phyloP scores from a whole-genome alignment of 1,284 basidiomycete genomes.

The Ustilago hordei region DNA sequence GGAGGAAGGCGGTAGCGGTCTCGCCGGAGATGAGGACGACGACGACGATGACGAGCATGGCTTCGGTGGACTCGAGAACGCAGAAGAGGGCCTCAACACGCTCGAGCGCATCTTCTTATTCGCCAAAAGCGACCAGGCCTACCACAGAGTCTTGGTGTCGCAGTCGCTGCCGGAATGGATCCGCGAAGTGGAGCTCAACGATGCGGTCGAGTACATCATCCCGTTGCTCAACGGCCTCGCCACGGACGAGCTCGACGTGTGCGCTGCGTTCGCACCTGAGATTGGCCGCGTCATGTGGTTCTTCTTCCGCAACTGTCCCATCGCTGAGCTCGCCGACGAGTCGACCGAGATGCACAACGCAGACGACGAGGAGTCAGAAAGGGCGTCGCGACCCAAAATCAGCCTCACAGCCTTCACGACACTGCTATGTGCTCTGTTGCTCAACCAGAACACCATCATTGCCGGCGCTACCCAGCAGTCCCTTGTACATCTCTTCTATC shows the following conservation, averaged over 20 bases:
- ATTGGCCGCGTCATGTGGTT: conserved; percentile 90
- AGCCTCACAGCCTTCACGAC: conserved; percentile 89
- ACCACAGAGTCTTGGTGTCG: conserved; percentile 83
- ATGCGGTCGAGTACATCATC: conserved; percentile 93
- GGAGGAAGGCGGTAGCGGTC: conserved; percentile 17
- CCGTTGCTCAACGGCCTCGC: conserved; percentile 88
- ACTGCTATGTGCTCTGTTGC: conserved; percentile 85
- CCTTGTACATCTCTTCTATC: conserved; percentile 81
- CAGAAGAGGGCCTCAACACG: conserved; percentile 73
- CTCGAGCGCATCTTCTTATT: conserved; percentile 95
- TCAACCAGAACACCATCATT: conserved; percentile 82
- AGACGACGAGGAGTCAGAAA: conserved; percentile 37
- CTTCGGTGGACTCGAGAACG: conserved; percentile 24
- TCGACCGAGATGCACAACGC: conserved; percentile 43
- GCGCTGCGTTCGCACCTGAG: conserved; percentile 87
- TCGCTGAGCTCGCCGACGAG: conserved; percentile 45
- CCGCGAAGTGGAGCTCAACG: conserved; percentile 76
- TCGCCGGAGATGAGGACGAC: conserved; percentile 17
- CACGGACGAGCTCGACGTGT: conserved; percentile 90
- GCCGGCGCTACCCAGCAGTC: conserved; percentile 80
- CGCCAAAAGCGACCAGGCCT: conserved; percentile 83
- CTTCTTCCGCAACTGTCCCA: conserved; percentile 81
- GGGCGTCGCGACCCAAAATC: conserved; percentile 73
- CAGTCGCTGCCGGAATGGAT: conserved; percentile 68
- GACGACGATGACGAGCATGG: conserved; percentile 33